These are phyloP conservation scores for Heimioporus sp. DNA, from an alignment of 768 basidiomycete genomes.

Conservation along the genomic window DNA sequence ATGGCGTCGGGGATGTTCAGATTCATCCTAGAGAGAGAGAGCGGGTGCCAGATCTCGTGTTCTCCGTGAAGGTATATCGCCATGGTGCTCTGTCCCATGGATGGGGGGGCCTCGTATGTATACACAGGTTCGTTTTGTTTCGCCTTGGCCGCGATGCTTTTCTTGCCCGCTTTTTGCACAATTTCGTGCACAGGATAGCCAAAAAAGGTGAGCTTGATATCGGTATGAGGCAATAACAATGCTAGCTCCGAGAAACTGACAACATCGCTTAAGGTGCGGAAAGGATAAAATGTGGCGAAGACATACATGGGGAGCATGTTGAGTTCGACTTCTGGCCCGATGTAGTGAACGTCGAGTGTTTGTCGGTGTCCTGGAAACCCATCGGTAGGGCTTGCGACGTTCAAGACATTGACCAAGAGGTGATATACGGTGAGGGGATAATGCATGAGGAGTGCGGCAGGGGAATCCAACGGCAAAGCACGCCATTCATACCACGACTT, in stretches of 20 bases:
- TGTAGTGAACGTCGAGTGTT: slow-evolving; percentile 33
- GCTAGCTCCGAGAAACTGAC: slow-evolving; percentile 46
- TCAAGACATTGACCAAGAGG: slow-evolving; percentile 35
- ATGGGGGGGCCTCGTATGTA: slow-evolving; percentile 35
- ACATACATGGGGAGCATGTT: slow-evolving; percentile 41
- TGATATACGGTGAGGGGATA: slow-evolving; percentile 43
- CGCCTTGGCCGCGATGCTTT: slow-evolving; percentile 31
- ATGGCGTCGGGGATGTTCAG: slow-evolving; percentile 38
- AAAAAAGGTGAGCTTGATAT: slow-evolving; percentile 29
- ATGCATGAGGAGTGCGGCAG: slow-evolving; percentile 42
- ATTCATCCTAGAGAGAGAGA: slow-evolving; percentile 14
- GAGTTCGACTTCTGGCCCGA: slow-evolving; percentile 41
- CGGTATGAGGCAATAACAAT: slow-evolving; percentile 42
- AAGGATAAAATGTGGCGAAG: not conserved
- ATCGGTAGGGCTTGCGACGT: slow-evolving; percentile 24
- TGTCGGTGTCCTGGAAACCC: slow-evolving; percentile 25
- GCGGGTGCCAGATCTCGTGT: slow-evolving; percentile 25
- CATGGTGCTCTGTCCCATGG: slow-evolving; percentile 24
- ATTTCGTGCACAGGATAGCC: slow-evolving; percentile 13
- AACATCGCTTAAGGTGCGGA: not conserved
- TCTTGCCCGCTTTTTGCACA: slow-evolving; percentile 30
- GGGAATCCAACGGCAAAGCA: slow-evolving; percentile 39
- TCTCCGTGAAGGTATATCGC: slow-evolving; percentile 35
- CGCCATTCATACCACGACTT: slow-evolving; percentile 47
- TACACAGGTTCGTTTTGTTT: slow-evolving; percentile 30